These are phyloP conservation scores for Coniella vitis DNA, from an alignment of 2,329 filamentous ascomycete genomes.

Conservation along the genomic window DNA sequence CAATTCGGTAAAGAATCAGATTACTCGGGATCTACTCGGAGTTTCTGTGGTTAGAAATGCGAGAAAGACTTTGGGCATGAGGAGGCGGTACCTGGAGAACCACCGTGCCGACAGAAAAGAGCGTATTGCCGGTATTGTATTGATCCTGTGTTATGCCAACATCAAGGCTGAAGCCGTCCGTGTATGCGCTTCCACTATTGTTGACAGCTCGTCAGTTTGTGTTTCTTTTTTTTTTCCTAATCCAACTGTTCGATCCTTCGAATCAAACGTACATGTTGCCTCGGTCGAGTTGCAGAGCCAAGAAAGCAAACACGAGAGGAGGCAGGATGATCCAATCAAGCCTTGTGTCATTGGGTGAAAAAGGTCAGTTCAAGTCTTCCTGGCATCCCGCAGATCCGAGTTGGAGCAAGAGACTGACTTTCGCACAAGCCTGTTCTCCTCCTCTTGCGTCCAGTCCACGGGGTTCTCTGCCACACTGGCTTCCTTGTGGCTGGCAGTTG, in stretches of 20 bases:
- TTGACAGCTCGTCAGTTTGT: too few relatives aligned
- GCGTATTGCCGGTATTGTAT: slow-evolving; percentile 45
- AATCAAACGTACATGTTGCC: slow-evolving; percentile 12
- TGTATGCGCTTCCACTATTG: slow-evolving; percentile 38
- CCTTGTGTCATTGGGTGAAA: background rate
- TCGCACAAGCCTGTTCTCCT: slow-evolving; percentile 8
- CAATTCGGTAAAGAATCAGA: slow-evolving; percentile 22
- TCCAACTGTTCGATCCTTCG: background rate
- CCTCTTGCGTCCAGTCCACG: slow-evolving; percentile 10
- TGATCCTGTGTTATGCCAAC: slow-evolving; percentile 42
- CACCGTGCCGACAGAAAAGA: slow-evolving; percentile 43
- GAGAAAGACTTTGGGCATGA: background rate
- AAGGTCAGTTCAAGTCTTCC: background rate
- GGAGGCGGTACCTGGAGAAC: slow-evolving; percentile 28
- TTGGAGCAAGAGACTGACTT: slow-evolving; percentile 12
- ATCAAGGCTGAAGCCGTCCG: slow-evolving; percentile 42
- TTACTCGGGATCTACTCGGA: slow-evolving; percentile 21
- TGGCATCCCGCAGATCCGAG: too few relatives aligned
- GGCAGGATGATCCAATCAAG: slow-evolving; percentile 15
- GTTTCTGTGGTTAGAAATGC: background rate
- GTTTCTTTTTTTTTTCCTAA: background rate
- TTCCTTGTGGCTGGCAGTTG: slow-evolving; percentile 5
- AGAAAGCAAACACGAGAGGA: slow-evolving; percentile 11
- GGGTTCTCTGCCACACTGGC: background rate
- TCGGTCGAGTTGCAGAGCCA: slow-evolving; percentile 15